Evolutionary conservation across 2,329 filamentous ascomycete genomes (phyloP).

Genomic region (Aureobasidium sp.): DNA sequence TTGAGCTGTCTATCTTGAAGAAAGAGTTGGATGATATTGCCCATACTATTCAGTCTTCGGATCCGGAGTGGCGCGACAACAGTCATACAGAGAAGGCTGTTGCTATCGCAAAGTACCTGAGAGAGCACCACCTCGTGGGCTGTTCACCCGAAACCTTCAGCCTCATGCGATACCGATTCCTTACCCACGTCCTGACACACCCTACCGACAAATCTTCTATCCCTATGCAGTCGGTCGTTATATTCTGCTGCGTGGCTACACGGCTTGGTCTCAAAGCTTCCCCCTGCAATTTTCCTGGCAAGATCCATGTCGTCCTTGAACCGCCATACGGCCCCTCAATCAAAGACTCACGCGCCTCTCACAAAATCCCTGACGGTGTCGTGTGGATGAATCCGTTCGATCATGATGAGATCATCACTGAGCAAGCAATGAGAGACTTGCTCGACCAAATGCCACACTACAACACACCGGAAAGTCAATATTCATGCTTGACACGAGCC

Average conservation of each 20-base stretch:
- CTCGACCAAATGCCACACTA: slow-evolving; percentile 47
- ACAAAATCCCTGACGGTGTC: slow-evolving; percentile 43
- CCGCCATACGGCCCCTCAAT: slow-evolving; percentile 40
- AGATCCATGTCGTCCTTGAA: slow-evolving; percentile 69
- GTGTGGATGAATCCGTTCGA: slow-evolving; percentile 72
- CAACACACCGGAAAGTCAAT: slow-evolving; percentile 32
- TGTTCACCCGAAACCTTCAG: slow-evolving; percentile 62
- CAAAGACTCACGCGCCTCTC: slow-evolving; percentile 20
- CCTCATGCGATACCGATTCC: slow-evolving; percentile 75
- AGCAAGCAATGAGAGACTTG: slow-evolving; percentile 25
- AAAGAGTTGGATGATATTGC: slow-evolving; percentile 57
- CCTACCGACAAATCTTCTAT: slow-evolving; percentile 69
- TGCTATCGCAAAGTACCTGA: slow-evolving; percentile 60
- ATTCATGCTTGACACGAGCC: slow-evolving; percentile 53
- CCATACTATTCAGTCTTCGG: slow-evolving; percentile 43
- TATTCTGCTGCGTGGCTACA: slow-evolving; percentile 72
- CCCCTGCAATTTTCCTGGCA: slow-evolving; percentile 73
- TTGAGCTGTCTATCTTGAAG: slow-evolving; percentile 60
- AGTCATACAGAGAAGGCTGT: slow-evolving; percentile 60
- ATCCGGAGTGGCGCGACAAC: slow-evolving; percentile 46
- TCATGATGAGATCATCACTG: slow-evolving; percentile 33
- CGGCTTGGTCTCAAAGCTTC: slow-evolving; percentile 66
- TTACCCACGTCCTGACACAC: slow-evolving; percentile 77
- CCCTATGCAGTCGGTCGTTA: slow-evolving; percentile 76
- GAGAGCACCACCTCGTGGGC: slow-evolving; percentile 59